phyloP scores from a whole-genome alignment of 257 asterid genomes.

The Perilla frutescens region DNA sequence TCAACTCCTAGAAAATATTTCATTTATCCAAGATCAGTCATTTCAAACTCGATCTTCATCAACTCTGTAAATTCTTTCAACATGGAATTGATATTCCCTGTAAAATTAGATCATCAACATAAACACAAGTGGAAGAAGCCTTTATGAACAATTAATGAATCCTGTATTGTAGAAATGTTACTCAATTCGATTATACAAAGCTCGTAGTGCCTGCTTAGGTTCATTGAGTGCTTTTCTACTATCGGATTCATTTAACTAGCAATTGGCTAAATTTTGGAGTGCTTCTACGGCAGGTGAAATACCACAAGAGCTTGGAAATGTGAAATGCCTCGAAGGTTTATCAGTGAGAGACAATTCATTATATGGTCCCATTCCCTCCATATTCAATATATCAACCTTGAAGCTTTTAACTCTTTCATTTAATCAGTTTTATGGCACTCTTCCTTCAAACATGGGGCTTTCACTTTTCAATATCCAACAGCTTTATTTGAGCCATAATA shows the following conservation, averaged over 20 bases:
- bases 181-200: background rate
- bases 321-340: background rate
- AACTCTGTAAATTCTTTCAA: background rate
- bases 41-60: background rate
- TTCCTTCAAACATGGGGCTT: conserved; percentile 19
- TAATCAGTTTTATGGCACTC: conserved; percentile 26
- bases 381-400: conserved; percentile 36
- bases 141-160: background rate
- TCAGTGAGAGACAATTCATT: background rate
- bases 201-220: background rate
- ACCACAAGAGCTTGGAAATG: conserved; percentile 44
- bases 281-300: conserved; percentile 41
- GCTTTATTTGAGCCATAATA: conserved; percentile 25
- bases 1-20: background rate
- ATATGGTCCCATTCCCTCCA: conserved; percentile 28
- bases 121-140: background rate
- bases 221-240: background rate
- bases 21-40: background rate
- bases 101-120: background rate
- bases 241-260: background rate
- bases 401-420: background rate
- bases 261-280: too few relatives aligned
- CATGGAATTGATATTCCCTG: background rate
- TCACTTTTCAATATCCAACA: conserved; percentile 33
- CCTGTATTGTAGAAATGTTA: background rate